Conservation (phyloP, 1,284 basidiomycete species). For the Grifola frondosa region DNA sequence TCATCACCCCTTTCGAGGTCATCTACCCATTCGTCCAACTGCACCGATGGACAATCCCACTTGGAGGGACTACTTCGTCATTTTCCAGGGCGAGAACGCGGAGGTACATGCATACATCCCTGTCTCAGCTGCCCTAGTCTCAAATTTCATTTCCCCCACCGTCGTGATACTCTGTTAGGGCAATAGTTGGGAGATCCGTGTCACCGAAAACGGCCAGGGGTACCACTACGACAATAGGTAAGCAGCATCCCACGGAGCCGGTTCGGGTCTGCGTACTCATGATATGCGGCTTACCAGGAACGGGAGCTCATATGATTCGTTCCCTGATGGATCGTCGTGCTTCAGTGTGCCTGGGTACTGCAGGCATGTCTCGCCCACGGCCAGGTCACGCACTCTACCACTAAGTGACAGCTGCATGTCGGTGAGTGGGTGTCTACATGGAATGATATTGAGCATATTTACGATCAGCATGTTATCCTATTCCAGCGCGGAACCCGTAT, state of each 20-base stretch:
- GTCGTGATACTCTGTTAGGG: neutral
- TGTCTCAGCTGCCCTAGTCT: too few relatives aligned
- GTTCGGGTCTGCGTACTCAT: too few relatives aligned
- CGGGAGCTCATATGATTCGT: slow-evolving; percentile 8
- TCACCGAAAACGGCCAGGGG: slow-evolving; percentile 6
- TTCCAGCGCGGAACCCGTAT: too few relatives aligned
- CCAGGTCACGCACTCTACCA: too few relatives aligned
- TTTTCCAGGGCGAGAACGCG: slow-evolving; percentile 4
- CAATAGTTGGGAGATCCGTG: slow-evolving; percentile 6
- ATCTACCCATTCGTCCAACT: neutral
- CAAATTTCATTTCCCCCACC: too few relatives aligned
- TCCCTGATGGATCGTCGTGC: slow-evolving; percentile 6
- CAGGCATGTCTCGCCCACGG: slow-evolving; percentile 2
- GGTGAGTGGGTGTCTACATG: too few relatives aligned
- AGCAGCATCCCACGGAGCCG: too few relatives aligned
- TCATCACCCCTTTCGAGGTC: neutral
- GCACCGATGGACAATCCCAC: slow-evolving; percentile 2
- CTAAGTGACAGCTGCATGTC: too few relatives aligned
- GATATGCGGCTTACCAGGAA: neutral
- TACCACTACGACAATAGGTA: slow-evolving; percentile 10
- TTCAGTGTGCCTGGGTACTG: slow-evolving; percentile 4
- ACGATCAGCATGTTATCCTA: too few relatives aligned
- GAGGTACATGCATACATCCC: neutral
- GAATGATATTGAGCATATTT: too few relatives aligned
- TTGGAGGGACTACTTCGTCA: slow-evolving; percentile 1